These are phyloP conservation scores for Leccinum barrowsii DNA, from an alignment of 768 basidiomycete genomes.

Conservation along the genomic window DNA sequence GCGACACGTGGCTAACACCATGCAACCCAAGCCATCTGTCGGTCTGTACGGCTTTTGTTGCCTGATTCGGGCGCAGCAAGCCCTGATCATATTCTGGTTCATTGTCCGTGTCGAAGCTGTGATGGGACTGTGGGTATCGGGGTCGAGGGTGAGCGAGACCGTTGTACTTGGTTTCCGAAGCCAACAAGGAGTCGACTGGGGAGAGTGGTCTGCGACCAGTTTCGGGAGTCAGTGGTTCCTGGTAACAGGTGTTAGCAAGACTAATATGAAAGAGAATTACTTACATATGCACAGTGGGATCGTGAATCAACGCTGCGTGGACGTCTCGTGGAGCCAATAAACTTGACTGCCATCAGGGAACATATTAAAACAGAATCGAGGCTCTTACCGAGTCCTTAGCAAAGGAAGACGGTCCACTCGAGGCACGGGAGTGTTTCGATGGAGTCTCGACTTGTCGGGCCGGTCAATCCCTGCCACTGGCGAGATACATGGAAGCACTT, in stretches of 20 bases:
- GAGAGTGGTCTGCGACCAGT: slow-evolving; percentile 41
- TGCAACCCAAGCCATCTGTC: slow-evolving; percentile 39
- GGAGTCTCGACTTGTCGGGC: slow-evolving; percentile 27
- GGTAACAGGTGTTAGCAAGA: slow-evolving; percentile 6
- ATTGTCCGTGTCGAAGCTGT: slow-evolving; percentile 45
- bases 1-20: slow-evolving; percentile 32
- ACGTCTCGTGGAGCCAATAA: slow-evolving; percentile 29
- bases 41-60: slow-evolving; percentile 68
- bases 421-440: slow-evolving; percentile 39
- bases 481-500: neutral
- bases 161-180: slow-evolving; percentile 25
- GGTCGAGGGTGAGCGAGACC: slow-evolving; percentile 22
- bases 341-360: slow-evolving; percentile 22
- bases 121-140: slow-evolving; percentile 24
- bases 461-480: slow-evolving; percentile 1
- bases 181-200: slow-evolving; percentile 34
- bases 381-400: slow-evolving; percentile 44
- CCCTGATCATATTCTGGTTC: slow-evolving; percentile 35
- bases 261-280: slow-evolving; percentile 12
- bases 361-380: slow-evolving; percentile 25
- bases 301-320: slow-evolving; percentile 35
- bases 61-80: slow-evolving; percentile 38
- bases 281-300: slow-evolving; percentile 31
- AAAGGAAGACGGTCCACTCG: slow-evolving; percentile 43
- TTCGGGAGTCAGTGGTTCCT: slow-evolving; percentile 48